phyloP scores from a whole-genome alignment of 108 stramenopile species.

The Seminavis robusta region DNA sequence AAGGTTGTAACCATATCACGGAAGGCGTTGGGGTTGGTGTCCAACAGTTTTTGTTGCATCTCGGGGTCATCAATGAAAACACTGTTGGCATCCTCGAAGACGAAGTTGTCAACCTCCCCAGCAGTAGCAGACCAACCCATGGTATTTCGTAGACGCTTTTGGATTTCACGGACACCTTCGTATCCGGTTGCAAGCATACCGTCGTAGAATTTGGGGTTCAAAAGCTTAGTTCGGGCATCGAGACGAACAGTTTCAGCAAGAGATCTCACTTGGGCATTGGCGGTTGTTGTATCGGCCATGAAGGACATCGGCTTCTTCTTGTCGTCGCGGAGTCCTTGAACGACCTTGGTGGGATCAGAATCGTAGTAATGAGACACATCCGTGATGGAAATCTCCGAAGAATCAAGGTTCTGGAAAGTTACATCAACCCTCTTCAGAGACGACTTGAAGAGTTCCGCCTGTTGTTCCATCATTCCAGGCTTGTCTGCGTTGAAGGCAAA shows the following conservation, averaged over 20 bases:
- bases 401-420: slow-evolving; percentile 97
- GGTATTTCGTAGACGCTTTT: slow-evolving; percentile 96
- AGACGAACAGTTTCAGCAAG: slow-evolving; percentile 94
- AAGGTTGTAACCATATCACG: slow-evolving; percentile 97
- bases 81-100: slow-evolving; percentile 96
- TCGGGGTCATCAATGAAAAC: slow-evolving; percentile 94
- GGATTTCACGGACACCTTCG: slow-evolving; percentile 96
- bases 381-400: slow-evolving; percentile 94
- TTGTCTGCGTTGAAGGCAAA: slow-evolving; percentile 97
- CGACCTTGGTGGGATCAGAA: slow-evolving; percentile 96
- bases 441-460: slow-evolving; percentile 91
- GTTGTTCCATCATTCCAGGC: slow-evolving; percentile 97
- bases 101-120: slow-evolving; percentile 97
- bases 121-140: slow-evolving; percentile 98
- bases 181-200: slow-evolving; percentile 96
- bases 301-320: slow-evolving; percentile 94
- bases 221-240: slow-evolving; percentile 95
- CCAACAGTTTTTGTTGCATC: slow-evolving; percentile 91
- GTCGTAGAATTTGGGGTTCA: slow-evolving; percentile 98
- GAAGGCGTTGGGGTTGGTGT: slow-evolving; percentile 96
- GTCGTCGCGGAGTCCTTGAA: slow-evolving; percentile 92
- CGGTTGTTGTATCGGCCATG: slow-evolving; percentile 98
- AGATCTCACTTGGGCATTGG: slow-evolving; percentile 94
- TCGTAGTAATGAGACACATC: slow-evolving; percentile 98
- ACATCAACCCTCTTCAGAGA: slow-evolving; percentile 93